These are phyloP conservation scores for Blastocrithidia nonstop DNA, from an alignment of 208 protist genomes.

Conservation along the genomic window DNA sequence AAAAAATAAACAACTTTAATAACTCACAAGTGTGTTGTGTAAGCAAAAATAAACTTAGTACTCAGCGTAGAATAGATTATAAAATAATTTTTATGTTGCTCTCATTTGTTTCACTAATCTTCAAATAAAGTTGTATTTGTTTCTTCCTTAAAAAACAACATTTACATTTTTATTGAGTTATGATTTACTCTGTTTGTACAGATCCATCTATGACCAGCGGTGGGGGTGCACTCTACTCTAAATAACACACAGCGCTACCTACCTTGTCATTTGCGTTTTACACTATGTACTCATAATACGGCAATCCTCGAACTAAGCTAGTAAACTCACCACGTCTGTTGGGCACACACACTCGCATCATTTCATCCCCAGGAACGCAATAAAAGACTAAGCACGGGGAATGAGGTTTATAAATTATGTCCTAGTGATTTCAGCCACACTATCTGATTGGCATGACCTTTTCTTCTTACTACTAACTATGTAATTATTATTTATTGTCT, in stretches of 20 bases:
- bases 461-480: no score
- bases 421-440: conserved; percentile 49
- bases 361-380: conserved; percentile 41
- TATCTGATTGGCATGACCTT: conserved; percentile 4
- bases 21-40: no score
- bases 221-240: conserved; percentile 48
- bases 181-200: conserved; percentile 3
- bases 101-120: no score
- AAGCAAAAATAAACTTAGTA: no score
- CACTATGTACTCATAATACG: conserved; percentile 63
- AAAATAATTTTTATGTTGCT: no score
- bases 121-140: no score
- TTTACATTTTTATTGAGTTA: conserved; percentile 3
- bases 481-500: no score
- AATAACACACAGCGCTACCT: no score
- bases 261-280: no score
- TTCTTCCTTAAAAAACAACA: conserved; percentile 6
- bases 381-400: conserved; percentile 65
- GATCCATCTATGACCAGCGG: conserved; percentile 2
- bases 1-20: no score
- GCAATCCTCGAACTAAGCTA: conserved; percentile 45
- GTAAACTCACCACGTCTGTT: conserved; percentile 64
- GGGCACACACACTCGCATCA: conserved; percentile 42
- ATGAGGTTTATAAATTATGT: conserved; percentile 37
- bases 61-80: no score